Conservation (phyloP, 2,329 filamentous ascomycete genomes). For the Pyrenochaeta sp. region DNA sequence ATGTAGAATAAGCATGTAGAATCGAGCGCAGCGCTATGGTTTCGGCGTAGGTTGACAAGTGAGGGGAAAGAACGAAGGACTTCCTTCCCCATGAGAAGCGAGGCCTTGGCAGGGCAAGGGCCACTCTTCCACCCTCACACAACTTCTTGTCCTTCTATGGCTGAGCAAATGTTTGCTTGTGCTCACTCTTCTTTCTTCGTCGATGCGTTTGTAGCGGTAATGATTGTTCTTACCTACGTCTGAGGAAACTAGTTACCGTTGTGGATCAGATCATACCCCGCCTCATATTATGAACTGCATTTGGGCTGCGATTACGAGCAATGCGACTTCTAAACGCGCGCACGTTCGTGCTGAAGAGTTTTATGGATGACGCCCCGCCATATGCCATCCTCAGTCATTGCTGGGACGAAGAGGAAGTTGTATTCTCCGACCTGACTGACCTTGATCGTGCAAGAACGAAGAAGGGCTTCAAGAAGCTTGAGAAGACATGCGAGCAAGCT, state of each 20-base stretch:
- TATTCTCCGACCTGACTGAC: constrained; percentile 19
- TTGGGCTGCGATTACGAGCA: background rate
- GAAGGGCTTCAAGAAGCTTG: constrained; percentile 26
- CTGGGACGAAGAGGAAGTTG: constrained; percentile 24
- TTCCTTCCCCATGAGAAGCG: constrained; percentile 7
- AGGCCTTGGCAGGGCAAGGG: constrained; percentile 9
- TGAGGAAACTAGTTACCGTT: background rate
- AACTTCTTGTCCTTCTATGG: background rate
- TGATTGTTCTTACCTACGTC: background rate
- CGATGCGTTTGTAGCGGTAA: background rate
- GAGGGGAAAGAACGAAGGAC: background rate
- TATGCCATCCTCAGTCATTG: constrained; percentile 32
- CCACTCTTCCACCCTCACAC: background rate
- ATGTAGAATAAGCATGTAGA: background rate
- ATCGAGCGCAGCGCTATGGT: background rate
- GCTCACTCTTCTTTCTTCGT: background rate
- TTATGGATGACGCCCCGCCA: constrained; percentile 12
- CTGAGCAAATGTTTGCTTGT: background rate
- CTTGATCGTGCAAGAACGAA: constrained; percentile 13
- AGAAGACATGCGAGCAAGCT: constrained; percentile 19
- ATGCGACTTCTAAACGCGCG: constrained; percentile 21
- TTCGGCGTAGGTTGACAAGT: background rate
- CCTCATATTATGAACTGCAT: background rate
- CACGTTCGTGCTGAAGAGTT: constrained; percentile 13
- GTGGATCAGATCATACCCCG: background rate